Evolutionary conservation across 73 alveolate species (phyloP).

Genomic region (Durusdinium trenchii): DNA sequence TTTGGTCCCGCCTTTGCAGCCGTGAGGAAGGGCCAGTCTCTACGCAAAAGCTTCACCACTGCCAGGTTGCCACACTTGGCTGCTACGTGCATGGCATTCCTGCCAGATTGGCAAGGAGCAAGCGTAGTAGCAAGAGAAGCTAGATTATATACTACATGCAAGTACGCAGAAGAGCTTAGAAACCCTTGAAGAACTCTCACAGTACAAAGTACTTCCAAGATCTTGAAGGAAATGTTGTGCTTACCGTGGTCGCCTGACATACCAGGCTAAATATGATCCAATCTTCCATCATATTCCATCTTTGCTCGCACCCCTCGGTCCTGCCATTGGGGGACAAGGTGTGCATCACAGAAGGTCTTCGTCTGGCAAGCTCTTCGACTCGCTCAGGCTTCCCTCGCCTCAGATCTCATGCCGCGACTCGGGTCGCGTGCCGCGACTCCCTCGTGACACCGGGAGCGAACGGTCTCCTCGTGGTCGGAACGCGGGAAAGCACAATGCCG

Average conservation of each 20-base stretch:
- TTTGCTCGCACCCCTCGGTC: not conserved
- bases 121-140: not conserved
- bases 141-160: not conserved
- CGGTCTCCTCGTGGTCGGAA: no score
- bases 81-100: constrained; percentile 57
- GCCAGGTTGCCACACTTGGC: constrained; percentile 28
- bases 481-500: not conserved
- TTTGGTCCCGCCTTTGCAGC: constrained; percentile 20
- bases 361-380: not conserved
- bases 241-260: not conserved
- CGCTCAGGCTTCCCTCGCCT: constrained; percentile 34
- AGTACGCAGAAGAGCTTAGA: no score
- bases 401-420: no score
- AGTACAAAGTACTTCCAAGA: no score
- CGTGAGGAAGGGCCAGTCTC: constrained; percentile 4
- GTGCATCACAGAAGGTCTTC: not conserved
- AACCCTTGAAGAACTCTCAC: no score
- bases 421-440: no score
- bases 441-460: no score
- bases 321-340: constrained; percentile 28
- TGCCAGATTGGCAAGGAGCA: not conserved
- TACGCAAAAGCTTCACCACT: not conserved
- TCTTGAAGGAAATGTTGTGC: not conserved
- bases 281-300: not conserved
- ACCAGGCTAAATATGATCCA: not conserved